Evolutionary conservation across 306 rosid species (phyloP), one percentile per base, ranked within the genome.

Genomic region (Cucurbita pepo): DNA sequence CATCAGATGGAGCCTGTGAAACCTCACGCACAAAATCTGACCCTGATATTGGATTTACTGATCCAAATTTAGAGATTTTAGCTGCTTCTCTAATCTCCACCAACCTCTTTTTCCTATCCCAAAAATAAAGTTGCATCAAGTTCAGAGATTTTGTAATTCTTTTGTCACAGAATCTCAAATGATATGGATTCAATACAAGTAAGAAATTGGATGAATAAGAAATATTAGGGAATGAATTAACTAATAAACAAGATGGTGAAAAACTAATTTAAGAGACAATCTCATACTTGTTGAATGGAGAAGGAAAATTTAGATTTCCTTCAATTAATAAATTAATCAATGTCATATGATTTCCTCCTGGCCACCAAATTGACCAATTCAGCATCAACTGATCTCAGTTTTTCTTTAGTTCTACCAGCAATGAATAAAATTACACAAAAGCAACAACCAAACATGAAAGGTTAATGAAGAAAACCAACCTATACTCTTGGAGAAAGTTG

Each of bases 1-100:
- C 96, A 78, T 94, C 98, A 65, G 98, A 78, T 44, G 96, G 88
- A 81, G 98, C 98, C 72, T 90, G 98, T 0, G 97, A 94, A 73
- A 94, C 98, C 85, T 94, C 98, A 16, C 98, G 96, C 82, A 90
- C 82, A 12, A 94, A 94, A 84, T 94, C 98, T 37, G 98, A 85
- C 74, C 98, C 98, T 11, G 98, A 90, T 75, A 94, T 94, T 1
- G 96, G 91, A 76, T 84, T 79, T 52, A 90, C 84, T 0, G 97
- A 89, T 69, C 98, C 98, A 75, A 85, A 94, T 86, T 82, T 90
- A 52, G 87, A 81, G 67, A 94, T 65, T 74, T 90, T 94, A 19
- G 83, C 95, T 75, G 86, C 84, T 80, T 94, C 98, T 78, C 91
- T 90, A 81, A 94, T 77, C 86, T 94, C 97, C 8, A 83, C 79